Percentiles rank a stretch among this genome's conserved stretches.
These are phyloP conservation scores for Nidularia pulvinata DNA, from an alignment of 768 basidiomycete genomes.

Conservation along the genomic window DNA sequence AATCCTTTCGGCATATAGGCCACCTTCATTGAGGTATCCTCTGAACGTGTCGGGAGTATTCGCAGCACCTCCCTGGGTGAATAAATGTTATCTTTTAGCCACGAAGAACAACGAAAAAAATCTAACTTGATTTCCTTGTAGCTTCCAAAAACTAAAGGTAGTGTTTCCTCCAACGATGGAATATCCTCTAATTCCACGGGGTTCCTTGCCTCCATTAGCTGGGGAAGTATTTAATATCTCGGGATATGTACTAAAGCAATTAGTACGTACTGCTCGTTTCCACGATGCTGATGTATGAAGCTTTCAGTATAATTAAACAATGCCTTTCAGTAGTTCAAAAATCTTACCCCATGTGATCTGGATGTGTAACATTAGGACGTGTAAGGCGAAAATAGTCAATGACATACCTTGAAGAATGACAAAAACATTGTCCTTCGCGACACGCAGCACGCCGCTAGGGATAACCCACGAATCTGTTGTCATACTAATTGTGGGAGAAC, in stretches of 20 bases:
- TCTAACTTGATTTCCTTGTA: conserved; percentile 40
- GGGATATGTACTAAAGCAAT: background rate
- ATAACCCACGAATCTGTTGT: conserved; percentile 41
- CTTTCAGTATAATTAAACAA: background rate
- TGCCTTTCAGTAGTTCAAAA: background rate
- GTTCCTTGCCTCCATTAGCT: conserved; percentile 51
- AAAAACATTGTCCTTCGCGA: conserved; percentile 39
- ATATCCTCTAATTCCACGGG: conserved; percentile 46
- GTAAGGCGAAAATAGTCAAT: background rate
- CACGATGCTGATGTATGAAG: conserved; percentile 26
- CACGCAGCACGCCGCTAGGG: conserved; percentile 26
- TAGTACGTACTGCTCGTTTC: conserved; percentile 46
- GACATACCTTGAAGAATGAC: conserved; percentile 31
- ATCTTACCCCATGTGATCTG: conserved; percentile 51
- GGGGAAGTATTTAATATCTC: background rate
- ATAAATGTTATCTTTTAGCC: background rate
- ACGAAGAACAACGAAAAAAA: background rate
- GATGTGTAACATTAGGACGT: background rate
- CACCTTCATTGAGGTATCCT: conserved; percentile 53
- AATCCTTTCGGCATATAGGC: conserved; percentile 44
- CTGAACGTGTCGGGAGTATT: conserved; percentile 40
- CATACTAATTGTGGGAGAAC: conserved; percentile 36
- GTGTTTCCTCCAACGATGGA: conserved; percentile 37
- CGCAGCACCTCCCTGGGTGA: conserved; percentile 21
- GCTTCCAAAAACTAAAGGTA: conserved; percentile 33